Conservation (phyloP, 1,284 basidiomycete genomes). For the Cryptococcus hybrid region DNA sequence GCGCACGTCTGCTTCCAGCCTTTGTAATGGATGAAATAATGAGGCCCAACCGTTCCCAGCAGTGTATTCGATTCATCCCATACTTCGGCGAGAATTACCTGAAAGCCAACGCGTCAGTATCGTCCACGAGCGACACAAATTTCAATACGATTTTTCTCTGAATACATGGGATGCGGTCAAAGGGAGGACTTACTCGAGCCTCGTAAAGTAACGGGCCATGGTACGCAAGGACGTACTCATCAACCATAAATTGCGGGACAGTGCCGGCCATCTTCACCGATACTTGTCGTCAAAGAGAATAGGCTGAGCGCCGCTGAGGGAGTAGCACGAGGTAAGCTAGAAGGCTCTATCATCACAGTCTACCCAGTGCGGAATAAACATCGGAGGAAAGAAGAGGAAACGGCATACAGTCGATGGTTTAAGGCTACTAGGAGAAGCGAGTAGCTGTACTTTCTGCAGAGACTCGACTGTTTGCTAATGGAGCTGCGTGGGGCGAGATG, state of each 20-base stretch:
- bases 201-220: slow-evolving; percentile 94
- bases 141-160: background rate
- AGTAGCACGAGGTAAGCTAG: slow-evolving; percentile 5
- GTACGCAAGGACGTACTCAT: slow-evolving; percentile 87
- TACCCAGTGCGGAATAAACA: background rate
- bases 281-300: background rate
- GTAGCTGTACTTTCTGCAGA: no score
- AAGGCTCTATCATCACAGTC: background rate
- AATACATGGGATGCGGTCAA: background rate
- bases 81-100: slow-evolving; percentile 75
- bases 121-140: slow-evolving; percentile 2
- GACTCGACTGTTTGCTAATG: no score
- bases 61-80: slow-evolving; percentile 70
- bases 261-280: slow-evolving; percentile 15
- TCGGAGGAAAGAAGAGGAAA: background rate
- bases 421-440: no score
- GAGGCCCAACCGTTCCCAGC: slow-evolving; percentile 66
- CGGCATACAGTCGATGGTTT: background rate
- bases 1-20: slow-evolving; percentile 98
- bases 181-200: slow-evolving; percentile 63
- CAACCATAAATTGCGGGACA: slow-evolving; percentile 49
- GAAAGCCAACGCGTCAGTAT: background rate
- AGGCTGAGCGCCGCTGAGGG: background rate
- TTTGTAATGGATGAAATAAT: slow-evolving; percentile 97
- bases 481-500: no score